Percentiles rank a stretch among this genome's conserved stretches.
Conservation (phyloP, 2,329 filamentous ascomycete genomes). For the Monilinia fructicola region DNA sequence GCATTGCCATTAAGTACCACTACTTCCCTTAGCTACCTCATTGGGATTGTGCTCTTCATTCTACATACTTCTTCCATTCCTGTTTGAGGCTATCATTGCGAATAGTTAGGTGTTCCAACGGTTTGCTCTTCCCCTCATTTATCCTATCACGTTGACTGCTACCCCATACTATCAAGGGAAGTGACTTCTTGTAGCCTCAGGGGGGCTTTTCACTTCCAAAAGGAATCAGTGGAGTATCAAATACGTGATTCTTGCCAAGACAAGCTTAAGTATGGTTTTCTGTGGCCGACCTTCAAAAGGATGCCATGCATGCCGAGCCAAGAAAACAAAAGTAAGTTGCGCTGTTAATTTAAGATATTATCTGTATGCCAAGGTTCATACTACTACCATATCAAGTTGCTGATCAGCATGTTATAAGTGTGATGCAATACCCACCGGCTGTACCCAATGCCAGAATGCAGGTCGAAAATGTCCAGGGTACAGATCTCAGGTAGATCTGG, state of each 20-base stretch:
- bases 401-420: slow-evolving; percentile 46
- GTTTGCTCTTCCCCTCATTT: background rate
- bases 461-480: slow-evolving; percentile 55
- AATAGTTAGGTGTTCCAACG: background rate
- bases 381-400: background rate
- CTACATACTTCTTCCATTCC: background rate
- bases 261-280: slow-evolving; percentile 50
- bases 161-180: background rate
- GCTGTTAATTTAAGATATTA: background rate
- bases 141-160: background rate
- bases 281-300: slow-evolving; percentile 58
- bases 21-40: background rate
- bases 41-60: background rate
- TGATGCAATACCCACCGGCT: slow-evolving; percentile 52
- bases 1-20: background rate
- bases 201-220: background rate
- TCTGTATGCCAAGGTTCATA: background rate
- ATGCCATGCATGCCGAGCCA: slow-evolving; percentile 55
- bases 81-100: slow-evolving; percentile 17
- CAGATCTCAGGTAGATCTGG: slow-evolving; percentile 54
- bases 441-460: slow-evolving; percentile 56
- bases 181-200: background rate
- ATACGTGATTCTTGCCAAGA: background rate
- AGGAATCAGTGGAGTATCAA: background rate
- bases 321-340: slow-evolving; percentile 52